A percentile compares a stretch with the other conserved stretches of the same genome.
Conservation (phyloP, 352 stramenopile species). For the Globisporangium paddicum region DNA sequence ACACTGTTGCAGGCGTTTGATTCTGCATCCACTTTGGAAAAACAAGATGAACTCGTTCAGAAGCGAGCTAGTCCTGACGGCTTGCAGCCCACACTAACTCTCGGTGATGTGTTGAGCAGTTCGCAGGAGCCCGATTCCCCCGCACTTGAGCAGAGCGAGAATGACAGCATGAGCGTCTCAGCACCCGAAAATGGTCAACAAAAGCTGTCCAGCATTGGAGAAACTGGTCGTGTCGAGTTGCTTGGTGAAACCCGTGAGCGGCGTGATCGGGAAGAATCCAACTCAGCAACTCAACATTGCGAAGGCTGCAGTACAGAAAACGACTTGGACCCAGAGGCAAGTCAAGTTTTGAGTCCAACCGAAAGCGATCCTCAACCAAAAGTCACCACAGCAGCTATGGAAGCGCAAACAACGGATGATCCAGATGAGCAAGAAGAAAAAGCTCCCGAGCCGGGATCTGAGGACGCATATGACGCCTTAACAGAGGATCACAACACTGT, state of each 20-base stretch:
- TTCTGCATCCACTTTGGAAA: background rate
- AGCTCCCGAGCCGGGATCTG: background rate
- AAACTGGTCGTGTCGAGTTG: background rate
- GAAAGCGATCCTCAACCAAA: too few relatives aligned
- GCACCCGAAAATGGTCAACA: background rate
- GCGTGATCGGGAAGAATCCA: background rate
- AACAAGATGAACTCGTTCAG: background rate
- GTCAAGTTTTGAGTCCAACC: too few relatives aligned
- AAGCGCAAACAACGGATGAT: too few relatives aligned
- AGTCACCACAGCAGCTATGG: too few relatives aligned
- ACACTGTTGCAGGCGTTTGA: conserved; percentile 5
- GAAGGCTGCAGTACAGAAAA: background rate
- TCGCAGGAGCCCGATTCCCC: background rate
- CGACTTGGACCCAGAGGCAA: too few relatives aligned
- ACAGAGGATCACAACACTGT: background rate
- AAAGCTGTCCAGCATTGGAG: background rate
- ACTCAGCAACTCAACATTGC: background rate
- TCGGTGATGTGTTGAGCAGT: background rate
- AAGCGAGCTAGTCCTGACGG: background rate
- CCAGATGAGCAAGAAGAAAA: too few relatives aligned
- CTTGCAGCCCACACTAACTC: background rate
- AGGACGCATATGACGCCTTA: background rate
- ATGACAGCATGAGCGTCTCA: background rate
- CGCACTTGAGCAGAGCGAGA: background rate
- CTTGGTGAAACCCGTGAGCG: background rate